Conservation (phyloP, 257 asterid species). For the Craterostigma plantagineum region DNA sequence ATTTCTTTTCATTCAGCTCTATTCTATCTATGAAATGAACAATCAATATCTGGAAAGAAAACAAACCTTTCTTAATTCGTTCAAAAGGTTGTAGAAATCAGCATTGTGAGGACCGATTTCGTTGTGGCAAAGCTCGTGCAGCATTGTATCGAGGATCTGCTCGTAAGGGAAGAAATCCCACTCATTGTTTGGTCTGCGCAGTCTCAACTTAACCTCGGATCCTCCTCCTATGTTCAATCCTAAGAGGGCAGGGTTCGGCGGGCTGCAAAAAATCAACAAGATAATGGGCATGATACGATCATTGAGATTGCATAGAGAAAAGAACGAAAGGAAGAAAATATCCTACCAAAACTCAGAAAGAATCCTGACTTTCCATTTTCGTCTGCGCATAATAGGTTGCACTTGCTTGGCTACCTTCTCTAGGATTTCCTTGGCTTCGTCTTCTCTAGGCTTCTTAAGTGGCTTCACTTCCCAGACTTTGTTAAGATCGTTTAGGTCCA, state of each 20-base stretch:
- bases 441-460: slow-evolving; percentile 45
- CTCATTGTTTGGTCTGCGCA: slow-evolving; percentile 62
- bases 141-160: slow-evolving; percentile 71
- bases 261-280: slow-evolving; percentile 25
- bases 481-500: slow-evolving; percentile 71
- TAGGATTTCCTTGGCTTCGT: slow-evolving; percentile 61
- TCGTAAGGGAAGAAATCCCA: slow-evolving; percentile 56
- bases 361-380: slow-evolving; percentile 63
- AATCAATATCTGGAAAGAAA: neutral
- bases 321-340: neutral
- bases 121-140: slow-evolving; percentile 87
- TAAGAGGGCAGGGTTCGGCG: slow-evolving; percentile 44
- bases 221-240: slow-evolving; percentile 79
- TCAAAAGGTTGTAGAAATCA: slow-evolving; percentile 70
- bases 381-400: slow-evolving; percentile 63
- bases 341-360: slow-evolving; percentile 73
- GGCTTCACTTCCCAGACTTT: slow-evolving; percentile 76
- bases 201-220: slow-evolving; percentile 55
- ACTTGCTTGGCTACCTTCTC: slow-evolving; percentile 75
- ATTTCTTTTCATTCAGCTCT: slow-evolving; percentile 1
- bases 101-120: slow-evolving; percentile 67
- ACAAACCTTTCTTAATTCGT: slow-evolving; percentile 71
- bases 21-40: neutral
- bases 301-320: neutral
- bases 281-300: slow-evolving; percentile 8